Evolutionary conservation across 257 asterid genomes (phyloP), one percentile per base, ranked within the genome.

Genomic region (Fraxinus cuspidata): DNA sequence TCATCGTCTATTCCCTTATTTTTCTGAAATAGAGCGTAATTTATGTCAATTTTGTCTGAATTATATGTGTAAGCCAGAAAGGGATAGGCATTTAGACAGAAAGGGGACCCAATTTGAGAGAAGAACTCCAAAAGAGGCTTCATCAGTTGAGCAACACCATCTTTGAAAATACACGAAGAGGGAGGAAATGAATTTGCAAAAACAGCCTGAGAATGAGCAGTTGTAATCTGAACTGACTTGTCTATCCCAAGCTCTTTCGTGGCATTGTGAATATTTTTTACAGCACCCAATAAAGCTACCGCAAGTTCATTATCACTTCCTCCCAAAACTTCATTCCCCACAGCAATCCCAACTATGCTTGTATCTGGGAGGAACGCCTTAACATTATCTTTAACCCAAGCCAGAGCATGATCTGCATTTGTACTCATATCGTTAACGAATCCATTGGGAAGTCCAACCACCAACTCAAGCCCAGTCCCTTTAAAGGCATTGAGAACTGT

Each of bases 61-160:
- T 82, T 87, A 82, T 92, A 90, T 1, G 90, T 89, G 77, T 88
- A 96, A 47, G 97, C 99, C 79, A 96, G 85, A 84, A 96, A 96
- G 0, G 99, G 99, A 80, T 93, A 96, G 12, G 97, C 98, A 78
- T 93, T 93, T 38, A 96, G 81, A 80, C 98, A 93, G 78, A 96
- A 96, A 2, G 99, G 99, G 38, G 99, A 93, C 13, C 90, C 91
- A 3, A 91, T 89, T 63, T 85, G 81, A 1, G 92, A 82, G 76
- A 93, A 90, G 85, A 90, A 92, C 42, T 89, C 94, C 85, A 96
- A 79, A n/a, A 96, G 96, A 12, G 99, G 98, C 74, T 89, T 96
- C 97, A 93, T 93, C 53, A 85, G 82, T 73, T 89, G 92, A 72
- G 87, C 81, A 70, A 89, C 92, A 21, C 86, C 87, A 1, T 92